Evolutionary conservation across 768 basidiomycete species (phyloP).

Genomic region (Tephrocybe sp.): DNA sequence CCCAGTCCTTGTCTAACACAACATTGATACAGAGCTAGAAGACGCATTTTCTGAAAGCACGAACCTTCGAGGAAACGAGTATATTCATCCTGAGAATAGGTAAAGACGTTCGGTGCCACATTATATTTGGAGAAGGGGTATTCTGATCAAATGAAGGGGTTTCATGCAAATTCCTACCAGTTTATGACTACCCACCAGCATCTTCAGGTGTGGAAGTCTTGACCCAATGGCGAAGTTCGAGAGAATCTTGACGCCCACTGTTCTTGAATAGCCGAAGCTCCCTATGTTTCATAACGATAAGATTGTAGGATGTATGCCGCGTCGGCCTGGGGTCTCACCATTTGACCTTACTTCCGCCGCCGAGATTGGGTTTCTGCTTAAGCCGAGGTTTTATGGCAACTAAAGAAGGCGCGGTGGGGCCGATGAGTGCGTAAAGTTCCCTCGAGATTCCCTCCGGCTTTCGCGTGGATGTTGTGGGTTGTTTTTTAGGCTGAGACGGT

Average conservation of each 20-base stretch:
- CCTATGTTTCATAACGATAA: conserved; percentile 43
- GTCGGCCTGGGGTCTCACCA: conserved; percentile 63
- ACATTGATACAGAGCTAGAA: not conserved
- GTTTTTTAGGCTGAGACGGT: conserved; percentile 50
- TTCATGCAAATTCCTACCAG: not conserved
- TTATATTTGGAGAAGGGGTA: conserved; percentile 88
- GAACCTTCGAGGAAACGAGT: conserved; percentile 72
- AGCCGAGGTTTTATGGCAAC: conserved; percentile 80
- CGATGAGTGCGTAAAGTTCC: conserved; percentile 93
- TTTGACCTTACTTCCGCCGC: conserved; percentile 59
- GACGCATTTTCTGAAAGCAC: conserved; percentile 9
- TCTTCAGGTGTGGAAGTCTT: conserved; percentile 58
- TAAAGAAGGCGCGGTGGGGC: conserved; percentile 87
- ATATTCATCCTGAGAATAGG: conserved; percentile 89
- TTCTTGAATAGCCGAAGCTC: conserved; percentile 76
- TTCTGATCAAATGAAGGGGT: conserved; percentile 43
- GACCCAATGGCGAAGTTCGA: conserved; percentile 84
- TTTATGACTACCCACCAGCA: conserved; percentile 42
- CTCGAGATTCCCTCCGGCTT: conserved; percentile 92
- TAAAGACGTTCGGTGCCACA: conserved; percentile 58
- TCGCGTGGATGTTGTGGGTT: conserved; percentile 37
- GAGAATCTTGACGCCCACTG: conserved; percentile 59
- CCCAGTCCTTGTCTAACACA: conserved; percentile 77
- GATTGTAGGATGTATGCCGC: too few species aligned
- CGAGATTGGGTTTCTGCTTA: conserved; percentile 83